Evolutionary conservation across 495 filamentous ascomycete species (phyloP).

Genomic region (Lepidopterella palustris): DNA sequence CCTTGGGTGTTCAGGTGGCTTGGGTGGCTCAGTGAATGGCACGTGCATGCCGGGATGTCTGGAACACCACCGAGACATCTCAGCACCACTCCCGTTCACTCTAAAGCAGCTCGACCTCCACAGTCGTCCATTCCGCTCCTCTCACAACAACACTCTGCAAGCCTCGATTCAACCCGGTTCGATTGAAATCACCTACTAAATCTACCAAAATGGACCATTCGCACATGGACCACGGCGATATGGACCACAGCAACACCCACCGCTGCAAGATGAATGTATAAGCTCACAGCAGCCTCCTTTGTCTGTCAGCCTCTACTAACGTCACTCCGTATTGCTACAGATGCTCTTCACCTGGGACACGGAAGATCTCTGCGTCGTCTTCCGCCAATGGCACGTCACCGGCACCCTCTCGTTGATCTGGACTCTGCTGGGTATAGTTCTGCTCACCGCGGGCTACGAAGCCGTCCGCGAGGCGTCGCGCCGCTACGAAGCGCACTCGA

Average conservation of each 20-base stretch:
- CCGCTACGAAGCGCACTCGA: slow-evolving; percentile 55
- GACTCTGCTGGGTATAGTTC: slow-evolving; percentile 74
- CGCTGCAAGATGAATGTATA: slow-evolving; percentile 80
- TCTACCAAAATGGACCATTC: slow-evolving; percentile 25
- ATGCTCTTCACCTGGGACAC: slow-evolving; percentile 98
- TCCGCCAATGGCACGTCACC: slow-evolving; percentile 79
- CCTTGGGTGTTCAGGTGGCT: not conserved
- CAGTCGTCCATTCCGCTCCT: not conserved
- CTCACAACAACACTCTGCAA: not conserved
- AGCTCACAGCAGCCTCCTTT: not conserved
- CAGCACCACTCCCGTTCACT: not conserved
- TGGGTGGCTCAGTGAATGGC: not conserved
- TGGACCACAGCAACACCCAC: slow-evolving; percentile 37
- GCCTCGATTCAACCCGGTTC: not conserved
- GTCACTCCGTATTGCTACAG: slow-evolving; percentile 37
- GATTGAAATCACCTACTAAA: not conserved
- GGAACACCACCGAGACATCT: not conserved
- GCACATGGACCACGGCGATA: slow-evolving; percentile 51
- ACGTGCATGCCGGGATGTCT: too few species aligned
- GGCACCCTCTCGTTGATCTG: slow-evolving; percentile 64
- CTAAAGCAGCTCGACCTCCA: not conserved
- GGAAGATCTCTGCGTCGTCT: slow-evolving; percentile 88
- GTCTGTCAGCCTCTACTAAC: not conserved
- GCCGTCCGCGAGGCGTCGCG: slow-evolving; percentile 68
- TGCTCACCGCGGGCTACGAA: slow-evolving; percentile 86